These are phyloP conservation scores for Straminergon stramineum DNA, from an alignment of 225 moss, liverwort and hornwort species.

Conservation along the genomic window DNA sequence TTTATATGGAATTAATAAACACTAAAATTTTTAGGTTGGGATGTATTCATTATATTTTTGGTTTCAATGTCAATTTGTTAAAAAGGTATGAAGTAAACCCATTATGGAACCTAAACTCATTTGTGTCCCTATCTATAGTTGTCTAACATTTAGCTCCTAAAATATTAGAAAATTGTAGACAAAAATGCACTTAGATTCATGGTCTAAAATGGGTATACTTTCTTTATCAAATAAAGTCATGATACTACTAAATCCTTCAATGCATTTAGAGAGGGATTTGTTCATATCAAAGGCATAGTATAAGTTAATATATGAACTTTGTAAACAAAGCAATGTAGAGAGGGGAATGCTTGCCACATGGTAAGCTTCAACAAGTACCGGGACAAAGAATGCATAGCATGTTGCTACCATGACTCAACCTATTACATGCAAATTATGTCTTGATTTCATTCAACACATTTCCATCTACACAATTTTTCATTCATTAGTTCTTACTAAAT, in stretches of 20 bases:
- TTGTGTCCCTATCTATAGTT: accelerated
- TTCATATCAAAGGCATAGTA: accelerated
- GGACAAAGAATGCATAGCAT: not conserved
- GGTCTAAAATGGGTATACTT: not conserved
- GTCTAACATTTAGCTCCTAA: not conserved
- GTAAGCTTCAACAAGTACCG: accelerated
- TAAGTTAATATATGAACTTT: accelerated
- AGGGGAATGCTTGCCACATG: not conserved
- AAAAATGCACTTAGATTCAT: accelerated
- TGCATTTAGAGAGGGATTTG: accelerated
- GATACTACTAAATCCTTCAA: accelerated
- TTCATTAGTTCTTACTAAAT: not conserved
- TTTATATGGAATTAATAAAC: not conserved
- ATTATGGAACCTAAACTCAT: accelerated
- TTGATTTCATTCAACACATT: not conserved
- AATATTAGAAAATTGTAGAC: not conserved
- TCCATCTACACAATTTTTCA: not conserved
- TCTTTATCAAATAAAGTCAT: accelerated
- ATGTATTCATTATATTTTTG: not conserved
- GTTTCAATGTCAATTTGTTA: not conserved
- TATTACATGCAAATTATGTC: not conserved
- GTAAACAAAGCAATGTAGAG: accelerated
- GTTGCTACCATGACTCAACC: accelerated
- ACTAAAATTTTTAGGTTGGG: not conserved
- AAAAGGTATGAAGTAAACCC: accelerated